phyloP scores from a whole-genome alignment of 176 grass and related monocot species.

The Olyra latifolia region DNA sequence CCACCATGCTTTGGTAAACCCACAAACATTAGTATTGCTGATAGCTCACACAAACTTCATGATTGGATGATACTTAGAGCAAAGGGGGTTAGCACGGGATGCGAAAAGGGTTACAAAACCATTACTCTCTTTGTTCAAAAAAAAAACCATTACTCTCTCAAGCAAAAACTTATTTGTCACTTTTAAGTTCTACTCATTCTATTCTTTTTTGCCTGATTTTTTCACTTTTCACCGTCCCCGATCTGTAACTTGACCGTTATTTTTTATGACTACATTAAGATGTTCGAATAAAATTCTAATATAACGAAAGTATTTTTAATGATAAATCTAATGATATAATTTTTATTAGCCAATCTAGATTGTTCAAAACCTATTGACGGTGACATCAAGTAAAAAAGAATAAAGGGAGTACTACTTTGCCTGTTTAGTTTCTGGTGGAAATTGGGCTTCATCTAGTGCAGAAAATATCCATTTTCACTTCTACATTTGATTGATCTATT shows the following conservation, averaged over 20 bases:
- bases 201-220: too few species aligned
- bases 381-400: too few species aligned
- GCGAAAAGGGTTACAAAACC: background rate
- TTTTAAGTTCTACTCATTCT: background rate
- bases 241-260: too few species aligned
- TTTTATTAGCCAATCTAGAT: too few species aligned
- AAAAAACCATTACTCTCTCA: background rate
- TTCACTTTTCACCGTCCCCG: too few species aligned
- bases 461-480: background rate
- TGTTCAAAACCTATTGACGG: too few species aligned
- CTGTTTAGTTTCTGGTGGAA: background rate
- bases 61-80: background rate
- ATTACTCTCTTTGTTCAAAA: background rate
- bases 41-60: background rate
- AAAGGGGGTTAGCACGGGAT: background rate
- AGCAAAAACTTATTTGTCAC: background rate
- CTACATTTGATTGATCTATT: constrained; percentile 22
- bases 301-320: too few species aligned
- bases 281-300: too few species aligned
- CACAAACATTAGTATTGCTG: background rate
- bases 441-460: background rate
- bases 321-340: too few species aligned
- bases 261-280: too few species aligned
- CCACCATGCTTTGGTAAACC: background rate
- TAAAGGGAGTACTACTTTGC: background rate